phyloP scores from a whole-genome alignment of 2,329 filamentous ascomycete genomes.

The Myriosclerotinia duriaeana region DNA sequence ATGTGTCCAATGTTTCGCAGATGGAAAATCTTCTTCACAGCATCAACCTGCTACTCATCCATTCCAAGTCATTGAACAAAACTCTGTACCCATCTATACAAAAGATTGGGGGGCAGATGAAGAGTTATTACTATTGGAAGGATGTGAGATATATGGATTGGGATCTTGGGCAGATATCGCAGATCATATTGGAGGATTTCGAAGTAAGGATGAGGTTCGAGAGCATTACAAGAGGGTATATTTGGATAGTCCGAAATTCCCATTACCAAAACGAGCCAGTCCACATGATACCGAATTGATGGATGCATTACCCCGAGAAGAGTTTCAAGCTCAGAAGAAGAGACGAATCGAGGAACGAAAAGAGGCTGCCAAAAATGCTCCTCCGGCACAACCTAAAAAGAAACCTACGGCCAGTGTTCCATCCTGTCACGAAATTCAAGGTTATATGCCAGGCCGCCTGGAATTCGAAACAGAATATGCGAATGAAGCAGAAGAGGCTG shows the following conservation, averaged over 20 bases:
- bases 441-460: slow-evolving; percentile 95
- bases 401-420: slow-evolving; percentile 96
- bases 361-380: slow-evolving; percentile 79
- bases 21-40: slow-evolving; percentile 74
- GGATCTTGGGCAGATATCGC: slow-evolving; percentile 98
- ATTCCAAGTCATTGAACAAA: slow-evolving; percentile 94
- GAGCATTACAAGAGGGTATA: slow-evolving; percentile 92
- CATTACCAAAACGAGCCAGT: slow-evolving; percentile 81
- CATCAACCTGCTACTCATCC: slow-evolving; percentile 86
- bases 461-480: slow-evolving; percentile 98
- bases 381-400: slow-evolving; percentile 82
- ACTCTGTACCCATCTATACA: slow-evolving; percentile 95
- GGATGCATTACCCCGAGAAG: slow-evolving; percentile 79
- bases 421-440: slow-evolving; percentile 95
- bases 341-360: slow-evolving; percentile 87
- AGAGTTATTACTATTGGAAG: slow-evolving; percentile 88
- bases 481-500: slow-evolving; percentile 96
- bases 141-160: slow-evolving; percentile 91
- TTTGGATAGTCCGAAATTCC: slow-evolving; percentile 78
- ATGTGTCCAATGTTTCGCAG: slow-evolving; percentile 90
- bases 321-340: slow-evolving; percentile 93
- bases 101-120: slow-evolving; percentile 96
- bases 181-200: slow-evolving; percentile 94
- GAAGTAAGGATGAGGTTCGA: slow-evolving; percentile 90
- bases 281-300: slow-evolving; percentile 77